Base-by-base conservation (phyloP, 2,329 filamentous ascomycete genomes). In the Diaporthe longicolla region DNA sequence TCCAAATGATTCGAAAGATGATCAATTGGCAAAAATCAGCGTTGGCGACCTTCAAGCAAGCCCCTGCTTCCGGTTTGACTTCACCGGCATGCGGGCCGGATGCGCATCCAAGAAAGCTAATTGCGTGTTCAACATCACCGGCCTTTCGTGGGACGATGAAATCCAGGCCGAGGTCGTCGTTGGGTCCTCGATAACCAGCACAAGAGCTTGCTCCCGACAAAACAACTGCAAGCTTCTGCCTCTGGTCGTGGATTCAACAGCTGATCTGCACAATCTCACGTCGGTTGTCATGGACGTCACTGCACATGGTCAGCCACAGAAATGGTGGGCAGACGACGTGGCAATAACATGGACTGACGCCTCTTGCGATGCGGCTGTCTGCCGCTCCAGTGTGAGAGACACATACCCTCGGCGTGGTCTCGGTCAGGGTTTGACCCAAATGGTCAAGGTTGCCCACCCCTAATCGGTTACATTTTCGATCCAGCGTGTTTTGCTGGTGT, bases 291-390 rank as follows among this genome's bases (percentile, higher is more conserved):
- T 87, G 55, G 82, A 83, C n/a, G 78, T 84, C 17, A 82, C 81
- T n/a, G 81, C 81, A n/a, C 78, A 79, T n/a, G 79, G 78, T 4
- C 72, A 82, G 45, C 78, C 82, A n/a, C 81, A 79, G 73, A 80
- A 79, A 13, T 87, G 86, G 85, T 88, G 85, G 85, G 83, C 83
- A 66, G 86, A 88, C 76, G 83, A 88, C 76, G 71, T 87, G 35
- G 74, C 80, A 7, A 77, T 87, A 73, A 81, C 82, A 9, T 87
- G 86, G 86, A 83, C 79, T 45, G 80, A 87, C 77, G 82, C 84
- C 71, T 80, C 77, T 58, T 87, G 85, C 76, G 75, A 79, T 11
- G 78, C 80, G 15, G 83, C 83, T 10, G 54, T 79, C 13, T 86
- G 85, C 74, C 84, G 85, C 45, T 80, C 81, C 7, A 75, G 77